Evolutionary conservation across 495 filamentous ascomycete species (phyloP), one percentile per base, ranked within the genome.

Genomic region (Copromyces sp.): DNA sequence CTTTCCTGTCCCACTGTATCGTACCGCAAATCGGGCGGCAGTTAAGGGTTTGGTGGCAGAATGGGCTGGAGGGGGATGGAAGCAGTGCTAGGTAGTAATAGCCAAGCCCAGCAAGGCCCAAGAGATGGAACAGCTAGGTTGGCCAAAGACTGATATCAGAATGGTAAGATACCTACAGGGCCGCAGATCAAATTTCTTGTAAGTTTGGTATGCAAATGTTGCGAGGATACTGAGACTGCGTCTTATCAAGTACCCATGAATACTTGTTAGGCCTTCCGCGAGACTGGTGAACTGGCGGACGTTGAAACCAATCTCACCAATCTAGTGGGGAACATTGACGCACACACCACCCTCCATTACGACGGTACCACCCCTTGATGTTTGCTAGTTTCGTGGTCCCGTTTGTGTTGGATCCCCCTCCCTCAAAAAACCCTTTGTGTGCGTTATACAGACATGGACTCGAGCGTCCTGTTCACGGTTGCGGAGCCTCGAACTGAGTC

Each of bases 401-500:
- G 69, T 74, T 74, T 73, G 53, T 17, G 14, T 32, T 65, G 20
- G 74, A 68, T 71, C 71, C 70, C 70, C 71, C 40, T 17, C 53
- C 71, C 39, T 69, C 39, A 45, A 70, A 32, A 70, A 70, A 38
- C 61, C 70, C 68, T 70, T 53, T 24, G 69, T 70, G 39, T 70
- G 44, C 44, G 20, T 71, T 17, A 61, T 68, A 73, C 71, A 72
- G 65, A 72, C 47, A 74, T 71, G 40, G 68, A 74, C 47, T 73
- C 44, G 40, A 71, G 70, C 68, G 69, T 76, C 53, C 75, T 75
- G 75, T 77, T 75, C 53, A 17, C 70, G 61, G 47, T 39, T 73
- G 74, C 75, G 77, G 75, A 78, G 73, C 70, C 77, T 75, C 77
- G 75, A 71, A 72, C 24, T 73, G 75, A 71, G 70, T 61, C 68